Base-by-base conservation (phyloP, 1,284 basidiomycete genomes). In the Cutaneotrichosporon cutaneum region DNA sequence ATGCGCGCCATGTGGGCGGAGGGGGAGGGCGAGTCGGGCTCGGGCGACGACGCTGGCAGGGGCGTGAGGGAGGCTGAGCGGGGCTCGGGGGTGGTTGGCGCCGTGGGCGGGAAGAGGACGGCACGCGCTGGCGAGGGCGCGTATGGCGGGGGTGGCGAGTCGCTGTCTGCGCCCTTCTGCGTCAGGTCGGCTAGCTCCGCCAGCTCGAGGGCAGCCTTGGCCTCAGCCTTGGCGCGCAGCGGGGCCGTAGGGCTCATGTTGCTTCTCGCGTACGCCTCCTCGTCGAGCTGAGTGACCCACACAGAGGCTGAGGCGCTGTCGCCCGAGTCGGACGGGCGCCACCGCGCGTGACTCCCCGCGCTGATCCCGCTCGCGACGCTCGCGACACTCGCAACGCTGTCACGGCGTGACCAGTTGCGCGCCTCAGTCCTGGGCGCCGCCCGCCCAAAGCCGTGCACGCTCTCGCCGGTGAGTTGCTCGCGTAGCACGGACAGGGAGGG, bases 381-480 rank as follows among this genome's bases (percentile, higher is more conserved):
- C 30, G 30, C n/a, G 0, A 33, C 45, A 39, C 61, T 63, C 11
- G 54, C 45, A 14, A 42, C 35, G 13, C 44, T 52, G 59, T 66
- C 64, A 30, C 61, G 53, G 11, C 64, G 61, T 4, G 54, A 32
- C 61, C 61, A 62, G 9, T 22, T 26, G 2, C 51, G 36, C 24
- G 50, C 30, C 44, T 59, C 64, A 16, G 44, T 50, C 48, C 53
- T 58, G 8, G 64, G 64, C 3, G 64, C 63, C 0, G 54, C 64
- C 16, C 64, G 61, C 3, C 64, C 64, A 27, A 61, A 66, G 1
- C 61, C 64, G 24, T 59, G 59, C n/a, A 65, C 58, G 35, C 70
- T 75, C 30, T 74, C 74, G 10, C 73, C 74, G 4, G 74, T 75
- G 55, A 65, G 66, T 54, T 77, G 76, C 3, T 66, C 53, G 16